Evolutionary conservation across 2,329 filamentous ascomycete genomes (phyloP).

Genomic region (Aspergillus thermomutatus): DNA sequence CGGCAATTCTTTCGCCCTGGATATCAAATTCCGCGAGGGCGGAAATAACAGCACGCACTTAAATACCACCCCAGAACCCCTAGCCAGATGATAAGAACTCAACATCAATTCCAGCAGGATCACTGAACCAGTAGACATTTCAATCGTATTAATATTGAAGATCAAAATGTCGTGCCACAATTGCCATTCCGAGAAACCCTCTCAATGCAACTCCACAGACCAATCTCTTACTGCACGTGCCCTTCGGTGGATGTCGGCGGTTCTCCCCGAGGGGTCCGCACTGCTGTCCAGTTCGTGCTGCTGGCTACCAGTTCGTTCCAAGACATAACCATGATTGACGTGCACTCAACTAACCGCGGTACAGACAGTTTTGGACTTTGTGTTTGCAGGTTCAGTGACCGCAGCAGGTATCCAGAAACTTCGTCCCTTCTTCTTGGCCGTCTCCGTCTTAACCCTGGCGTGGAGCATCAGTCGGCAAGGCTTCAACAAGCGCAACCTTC

Average conservation of each 20-base stretch:
- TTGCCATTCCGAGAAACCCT: not conserved
- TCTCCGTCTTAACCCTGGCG: conserved; percentile 11
- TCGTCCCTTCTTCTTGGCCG: conserved; percentile 10
- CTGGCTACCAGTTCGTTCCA: conserved; percentile 11
- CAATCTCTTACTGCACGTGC: not conserved
- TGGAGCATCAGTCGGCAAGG: conserved; percentile 11
- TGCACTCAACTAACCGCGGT: not conserved
- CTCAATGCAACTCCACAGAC: not conserved
- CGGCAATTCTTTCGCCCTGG: not conserved
- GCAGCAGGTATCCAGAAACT: conserved; percentile 11
- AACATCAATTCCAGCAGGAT: not conserved
- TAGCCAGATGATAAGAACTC: not conserved
- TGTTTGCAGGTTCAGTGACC: conserved; percentile 16
- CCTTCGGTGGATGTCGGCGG: not conserved
- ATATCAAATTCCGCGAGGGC: not conserved
- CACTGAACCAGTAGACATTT: not conserved
- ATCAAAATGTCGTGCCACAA: not conserved
- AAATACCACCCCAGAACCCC: too few relatives aligned
- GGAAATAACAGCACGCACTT: not conserved
- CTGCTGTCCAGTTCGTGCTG: conserved; percentile 13
- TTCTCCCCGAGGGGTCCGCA: conserved; percentile 15
- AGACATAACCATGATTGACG: too few relatives aligned
- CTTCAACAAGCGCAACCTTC: conserved; percentile 10
- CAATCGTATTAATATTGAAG: not conserved
- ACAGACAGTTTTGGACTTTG: conserved; percentile 14